A percentile compares a stretch with the other conserved stretches of the same genome.
Conservation (phyloP, 306 rosid genomes). For the Dicorynia guianensis region DNA sequence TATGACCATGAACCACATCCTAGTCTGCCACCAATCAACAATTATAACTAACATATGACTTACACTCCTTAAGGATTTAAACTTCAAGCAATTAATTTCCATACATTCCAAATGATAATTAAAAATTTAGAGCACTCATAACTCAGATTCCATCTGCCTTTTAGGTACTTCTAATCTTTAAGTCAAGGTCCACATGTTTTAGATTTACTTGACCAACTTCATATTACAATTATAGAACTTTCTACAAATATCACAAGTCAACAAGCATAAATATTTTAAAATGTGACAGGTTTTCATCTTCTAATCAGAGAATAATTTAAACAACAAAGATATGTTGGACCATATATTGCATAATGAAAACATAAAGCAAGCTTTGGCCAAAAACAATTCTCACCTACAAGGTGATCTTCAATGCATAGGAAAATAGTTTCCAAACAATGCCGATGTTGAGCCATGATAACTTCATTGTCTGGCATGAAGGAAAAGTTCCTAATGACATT, state of each 20-base stretch:
- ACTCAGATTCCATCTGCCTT: background rate
- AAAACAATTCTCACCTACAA: slow-evolving; percentile 59
- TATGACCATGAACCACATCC: slow-evolving; percentile 6
- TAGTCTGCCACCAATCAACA: background rate
- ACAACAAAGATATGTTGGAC: slow-evolving; percentile 16
- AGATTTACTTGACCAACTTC: slow-evolving; percentile 23
- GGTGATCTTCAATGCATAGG: slow-evolving; percentile 86
- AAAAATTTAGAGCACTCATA: background rate
- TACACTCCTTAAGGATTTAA: slow-evolving; percentile 1
- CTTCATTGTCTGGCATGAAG: slow-evolving; percentile 98
- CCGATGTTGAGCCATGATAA: slow-evolving; percentile 91
- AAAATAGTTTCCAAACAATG: slow-evolving; percentile 92
- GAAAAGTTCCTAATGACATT: slow-evolving; percentile 94
- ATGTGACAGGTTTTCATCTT: too few relatives aligned
- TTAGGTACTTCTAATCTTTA: background rate
- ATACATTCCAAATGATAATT: background rate
- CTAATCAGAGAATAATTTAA: background rate
- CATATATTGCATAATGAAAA: slow-evolving; percentile 17
- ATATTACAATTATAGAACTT: background rate
- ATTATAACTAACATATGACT: background rate
- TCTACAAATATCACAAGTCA: slow-evolving; percentile 25
- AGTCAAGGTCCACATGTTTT: background rate
- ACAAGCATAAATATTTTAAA: background rate
- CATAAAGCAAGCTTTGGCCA: slow-evolving; percentile 16
- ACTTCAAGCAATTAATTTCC: background rate